Base-by-base conservation (phyloP, 257 asterid genomes). In the Salvia hispanica region DNA sequence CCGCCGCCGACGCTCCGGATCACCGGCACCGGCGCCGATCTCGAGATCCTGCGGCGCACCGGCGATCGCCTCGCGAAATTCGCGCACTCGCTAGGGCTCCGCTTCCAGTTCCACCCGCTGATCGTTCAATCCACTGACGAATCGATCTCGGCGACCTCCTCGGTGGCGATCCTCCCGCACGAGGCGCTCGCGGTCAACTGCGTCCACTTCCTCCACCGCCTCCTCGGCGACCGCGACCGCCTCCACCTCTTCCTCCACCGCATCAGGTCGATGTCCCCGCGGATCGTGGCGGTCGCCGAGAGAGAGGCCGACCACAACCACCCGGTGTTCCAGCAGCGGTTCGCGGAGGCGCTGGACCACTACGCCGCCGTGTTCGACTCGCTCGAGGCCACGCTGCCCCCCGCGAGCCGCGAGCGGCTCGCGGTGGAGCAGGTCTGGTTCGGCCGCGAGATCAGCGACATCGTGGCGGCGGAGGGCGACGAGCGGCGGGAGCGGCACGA, bases 161-260 rank as follows among this genome's bases (percentile, higher is more conserved):
- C 91, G 0, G 74, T 90, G 0, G 73, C 79, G 12, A 74, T 85
- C 4, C 83, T 77, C 4, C 95, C 97, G 0, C 91, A 84, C 68
- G 99, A 94, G 67, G 76, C 88, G 60, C 82, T 94, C 4, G 99
- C 91, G 0, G 88, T 94, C n/a, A 94, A 94, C 78, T 94, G 94
- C 76, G 92, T 86, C 5, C 84, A 85, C 72, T 85, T 84, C 36
- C 95, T 94, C 36, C 99, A 90, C 74, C 79, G 88, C 45, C 83
- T 82, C 0, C 72, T 90, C 6, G 77, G 58, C 9, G 84, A 81
- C 80, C 81, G 95, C 6, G 95, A 86, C 43, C 82, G 79, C 39
- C 79, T 93, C 71, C 83, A 72, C 56, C 74, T 84, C 18, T 94
- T 94, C 61, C 88, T 94, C 18, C 84, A 79, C 48, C 83, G 87